Conservation (phyloP, 1,139 yeast genomes). For the Candida albicans region DNA sequence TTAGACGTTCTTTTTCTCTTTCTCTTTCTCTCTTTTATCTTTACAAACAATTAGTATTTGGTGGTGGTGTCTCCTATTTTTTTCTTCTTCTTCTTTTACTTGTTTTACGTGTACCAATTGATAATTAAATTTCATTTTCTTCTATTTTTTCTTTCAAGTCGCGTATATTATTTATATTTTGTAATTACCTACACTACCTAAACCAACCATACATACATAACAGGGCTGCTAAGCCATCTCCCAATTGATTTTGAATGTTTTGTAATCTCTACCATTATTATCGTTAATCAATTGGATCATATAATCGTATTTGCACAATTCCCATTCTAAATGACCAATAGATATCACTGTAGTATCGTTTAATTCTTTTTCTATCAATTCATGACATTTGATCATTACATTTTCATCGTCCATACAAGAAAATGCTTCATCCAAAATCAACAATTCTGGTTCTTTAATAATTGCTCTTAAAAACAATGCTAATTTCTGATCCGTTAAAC, state of each 20-base stretch:
- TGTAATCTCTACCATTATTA: conserved; percentile 23
- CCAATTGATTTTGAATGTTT: conserved; percentile 16
- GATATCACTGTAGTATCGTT: conserved; percentile 64
- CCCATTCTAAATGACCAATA: conserved; percentile 74
- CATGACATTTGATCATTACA: conserved; percentile 65
- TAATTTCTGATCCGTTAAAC: conserved; percentile 76
- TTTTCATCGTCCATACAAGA: conserved; percentile 78
- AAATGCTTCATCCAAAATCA: conserved; percentile 89
- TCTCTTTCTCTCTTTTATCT: too few species aligned
- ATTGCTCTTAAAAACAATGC: conserved; percentile 74
- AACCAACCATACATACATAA: background rate
- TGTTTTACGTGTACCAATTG: background rate
- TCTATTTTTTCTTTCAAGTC: background rate
- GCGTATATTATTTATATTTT: background rate
- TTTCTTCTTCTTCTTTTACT: background rate
- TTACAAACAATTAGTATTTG: too few species aligned
- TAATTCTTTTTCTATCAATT: conserved; percentile 53
- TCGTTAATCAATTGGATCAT: conserved; percentile 37
- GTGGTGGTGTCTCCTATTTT: background rate
- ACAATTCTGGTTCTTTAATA: conserved; percentile 69
- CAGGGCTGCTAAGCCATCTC: background rate
- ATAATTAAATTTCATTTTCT: background rate
- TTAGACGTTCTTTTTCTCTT: too few species aligned
- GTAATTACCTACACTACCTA: background rate
- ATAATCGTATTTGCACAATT: conserved; percentile 37